These are phyloP conservation scores for Lecanosticta acicola DNA, from an alignment of 2,329 filamentous ascomycete genomes.

Conservation along the genomic window DNA sequence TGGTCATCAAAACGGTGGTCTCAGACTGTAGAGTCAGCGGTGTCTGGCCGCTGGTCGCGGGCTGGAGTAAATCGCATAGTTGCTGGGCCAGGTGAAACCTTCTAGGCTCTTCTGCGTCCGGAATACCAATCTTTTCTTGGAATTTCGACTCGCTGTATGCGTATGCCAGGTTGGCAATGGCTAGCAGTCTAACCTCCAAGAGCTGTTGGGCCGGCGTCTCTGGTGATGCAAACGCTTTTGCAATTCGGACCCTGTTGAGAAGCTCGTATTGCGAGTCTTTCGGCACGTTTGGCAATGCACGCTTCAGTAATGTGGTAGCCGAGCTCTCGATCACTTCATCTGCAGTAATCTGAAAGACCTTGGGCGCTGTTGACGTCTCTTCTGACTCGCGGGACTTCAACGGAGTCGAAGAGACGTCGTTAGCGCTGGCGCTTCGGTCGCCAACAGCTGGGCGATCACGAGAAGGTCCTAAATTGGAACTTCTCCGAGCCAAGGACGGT, in stretches of 20 bases:
- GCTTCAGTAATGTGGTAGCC: slow-evolving; percentile 39
- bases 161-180: slow-evolving; percentile 85
- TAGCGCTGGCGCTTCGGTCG: slow-evolving; percentile 21
- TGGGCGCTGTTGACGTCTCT: slow-evolving; percentile 38
- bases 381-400: slow-evolving; percentile 31
- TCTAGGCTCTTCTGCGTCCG: slow-evolving; percentile 84
- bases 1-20: slow-evolving; percentile 69
- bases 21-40: slow-evolving; percentile 71
- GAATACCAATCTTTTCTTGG: slow-evolving; percentile 74
- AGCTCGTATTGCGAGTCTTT: slow-evolving; percentile 73
- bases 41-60: slow-evolving; percentile 62
- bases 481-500: slow-evolving; percentile 70
- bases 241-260: slow-evolving; percentile 73
- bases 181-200: slow-evolving; percentile 69
- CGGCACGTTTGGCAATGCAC: slow-evolving; percentile 57
- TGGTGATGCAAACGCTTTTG: slow-evolving; percentile 69
- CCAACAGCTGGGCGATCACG: slow-evolving; percentile 28
- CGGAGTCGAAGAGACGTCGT: slow-evolving; percentile 25
- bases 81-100: slow-evolving; percentile 87
- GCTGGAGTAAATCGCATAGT: slow-evolving; percentile 83
- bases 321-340: slow-evolving; percentile 41
- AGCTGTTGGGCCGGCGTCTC: slow-evolving; percentile 65
- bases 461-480: slow-evolving; percentile 45
- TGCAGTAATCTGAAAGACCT: slow-evolving; percentile 59
- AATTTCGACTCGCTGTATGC: slow-evolving; percentile 80